Evolutionary conservation across 2,329 filamentous ascomycete genomes (phyloP), one percentile per base, ranked within the genome.

Genomic region (Orbilia javanica): DNA sequence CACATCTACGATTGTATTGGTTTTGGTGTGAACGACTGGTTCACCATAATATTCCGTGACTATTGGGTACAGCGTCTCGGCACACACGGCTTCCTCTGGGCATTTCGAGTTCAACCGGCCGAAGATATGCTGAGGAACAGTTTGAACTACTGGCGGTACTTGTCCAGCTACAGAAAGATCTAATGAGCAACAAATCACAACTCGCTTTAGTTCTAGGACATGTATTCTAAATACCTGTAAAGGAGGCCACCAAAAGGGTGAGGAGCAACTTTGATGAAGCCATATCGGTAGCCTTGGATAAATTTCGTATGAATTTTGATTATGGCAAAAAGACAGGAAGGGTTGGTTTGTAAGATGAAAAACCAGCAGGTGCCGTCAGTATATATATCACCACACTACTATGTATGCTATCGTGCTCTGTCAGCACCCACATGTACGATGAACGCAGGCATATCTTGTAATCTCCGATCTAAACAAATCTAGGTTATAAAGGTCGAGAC

Each of bases 171-270:
- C 15, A 57, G 27, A 31, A 57, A 57, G 20, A 31, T 39, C 11
- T 57, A 4, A 57, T 57, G 27, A 57, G 52, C 22, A 57, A 57
- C 34, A 11, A 57, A 57, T 57, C 27, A 20, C 20, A 48, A 20
- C 1, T 57, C n/a, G 27, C 52, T 57, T 57, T 27, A 8, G 36
- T 57, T 57, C 52, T 57, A 57, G 52, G 52, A 57, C 27, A 57
- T 57, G 52, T 57, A 18, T 57, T 57, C 52, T 20, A 57, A 57
- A 57, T 57, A 57, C 52, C 52, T 57, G 52, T 57, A 57, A 57
- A 31, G 27, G 52, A 57, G 22, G 52, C 52, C 52, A 34, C 52
- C 52, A 57, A 57, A 57, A 57, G 52, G 52, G 52, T 34, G 27
- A 57, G 52, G 52, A 57, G 52, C 10, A 57, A 34, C 52, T 34